phyloP scores from a whole-genome alignment of 108 stramenopile species.

The Pseudonitzschia pungens region DNA sequence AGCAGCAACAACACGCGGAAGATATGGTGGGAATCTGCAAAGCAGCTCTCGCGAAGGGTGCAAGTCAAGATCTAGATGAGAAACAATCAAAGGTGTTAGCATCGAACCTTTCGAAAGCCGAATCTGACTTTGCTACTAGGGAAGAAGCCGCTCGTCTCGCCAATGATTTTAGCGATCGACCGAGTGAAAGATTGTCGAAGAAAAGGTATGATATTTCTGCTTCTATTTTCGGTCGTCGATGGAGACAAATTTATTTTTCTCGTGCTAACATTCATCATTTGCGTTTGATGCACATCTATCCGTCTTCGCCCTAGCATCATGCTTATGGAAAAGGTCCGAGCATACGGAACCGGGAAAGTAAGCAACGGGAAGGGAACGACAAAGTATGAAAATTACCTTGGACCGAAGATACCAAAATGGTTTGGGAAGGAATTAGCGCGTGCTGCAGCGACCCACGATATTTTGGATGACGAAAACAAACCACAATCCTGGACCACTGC shows the following conservation, averaged over 20 bases:
- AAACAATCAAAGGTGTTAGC: constrained; percentile 19
- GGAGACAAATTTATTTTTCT: too few species aligned
- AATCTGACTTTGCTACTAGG: constrained; percentile 1
- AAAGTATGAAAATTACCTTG: constrained; percentile 61
- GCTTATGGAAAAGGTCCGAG: constrained; percentile 39
- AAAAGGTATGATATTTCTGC: constrained; percentile 44
- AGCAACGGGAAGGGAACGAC: constrained; percentile 10
- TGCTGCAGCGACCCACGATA: constrained; percentile 42
- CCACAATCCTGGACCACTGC: constrained; percentile 41
- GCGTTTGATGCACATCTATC: background rate
- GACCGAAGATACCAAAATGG: constrained; percentile 67
- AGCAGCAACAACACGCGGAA: background rate
- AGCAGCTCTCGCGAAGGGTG: constrained; percentile 20
- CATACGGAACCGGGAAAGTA: constrained; percentile 11
- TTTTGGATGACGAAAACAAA: constrained; percentile 54
- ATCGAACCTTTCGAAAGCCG: constrained; percentile 8
- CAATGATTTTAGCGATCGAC: background rate
- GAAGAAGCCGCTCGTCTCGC: constrained; percentile 26
- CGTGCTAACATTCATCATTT: background rate
- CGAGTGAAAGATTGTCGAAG: constrained; percentile 19
- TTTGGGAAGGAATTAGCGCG: constrained; percentile 49
- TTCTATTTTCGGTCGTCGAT: too few species aligned
- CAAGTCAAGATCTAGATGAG: constrained; percentile 15
- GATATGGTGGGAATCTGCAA: constrained; percentile 14
- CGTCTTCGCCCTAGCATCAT: constrained; percentile 17